Base-by-base conservation (phyloP, 1,139 yeast species). In the Hyphopichia pseudoburtonii region DNA sequence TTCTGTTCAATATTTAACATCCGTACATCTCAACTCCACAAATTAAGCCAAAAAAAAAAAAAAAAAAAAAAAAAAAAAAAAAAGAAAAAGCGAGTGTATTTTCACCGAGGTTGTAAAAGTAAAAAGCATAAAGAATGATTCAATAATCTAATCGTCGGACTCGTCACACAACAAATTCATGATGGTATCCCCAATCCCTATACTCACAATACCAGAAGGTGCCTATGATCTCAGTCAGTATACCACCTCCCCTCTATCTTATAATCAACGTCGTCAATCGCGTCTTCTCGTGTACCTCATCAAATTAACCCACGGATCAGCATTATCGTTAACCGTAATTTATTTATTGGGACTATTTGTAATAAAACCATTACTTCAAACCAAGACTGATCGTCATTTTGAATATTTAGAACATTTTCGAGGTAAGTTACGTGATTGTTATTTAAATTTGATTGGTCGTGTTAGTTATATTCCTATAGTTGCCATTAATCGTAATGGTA, bases 391-490 rank as follows among this genome's bases (percentile, higher is more conserved):
- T 5, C 56, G 73, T 15, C 47, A 71, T 19, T 52, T 60, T 11
- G 75, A 70, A 21, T 48, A 64, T 3, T 54, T 69, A 30, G 73
- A 68, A 34, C 49, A 50, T 24, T 62, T 62, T 40, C 47, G 76
- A 8, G 53, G 47, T 23, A 60, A 52, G 34, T 48, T 70, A 21
- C 53, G 75, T 30, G 74, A 68, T 42, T 52, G 62, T 32, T 71
- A 69, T 44, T 50, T 71, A 25, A 60, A 56, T 27, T 43, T 64
- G 21, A 57, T 69, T 12, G 60, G 68, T 7, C 49, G 60, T 33
- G 73, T 71, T 3, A 61, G 61, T 34, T 48, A 64, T 39, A 67
- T 70, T 8, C 77, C 77, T 3, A 66, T 70, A 9, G 70, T 70
- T 11, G 66, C 67, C 6, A 54, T 66, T 32, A 56, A 56, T 32